These are phyloP conservation scores for Amanita pseudoporphyria DNA, from an alignment of 768 basidiomycete genomes.

Conservation along the genomic window DNA sequence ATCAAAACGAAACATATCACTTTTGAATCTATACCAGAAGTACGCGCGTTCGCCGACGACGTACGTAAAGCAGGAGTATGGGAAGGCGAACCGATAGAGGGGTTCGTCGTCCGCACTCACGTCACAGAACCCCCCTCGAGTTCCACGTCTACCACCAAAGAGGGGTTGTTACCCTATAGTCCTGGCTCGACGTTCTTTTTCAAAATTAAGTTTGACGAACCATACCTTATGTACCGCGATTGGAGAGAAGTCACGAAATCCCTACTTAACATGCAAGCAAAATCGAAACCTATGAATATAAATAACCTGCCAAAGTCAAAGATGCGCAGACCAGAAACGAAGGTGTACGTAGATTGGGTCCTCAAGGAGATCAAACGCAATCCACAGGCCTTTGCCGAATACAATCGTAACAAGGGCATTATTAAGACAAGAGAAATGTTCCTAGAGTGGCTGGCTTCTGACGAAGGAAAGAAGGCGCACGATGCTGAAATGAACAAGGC, in stretches of 20 bases:
- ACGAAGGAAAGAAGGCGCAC: constrained; percentile 26
- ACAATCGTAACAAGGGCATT: constrained; percentile 69
- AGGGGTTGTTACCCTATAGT: constrained; percentile 53
- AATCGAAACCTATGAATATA: constrained; percentile 17
- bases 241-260: constrained; percentile 91
- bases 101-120: constrained; percentile 84
- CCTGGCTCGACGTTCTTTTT: constrained; percentile 90
- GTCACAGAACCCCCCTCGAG: constrained; percentile 36
- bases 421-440: constrained; percentile 77
- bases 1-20: constrained; percentile 59
- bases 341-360: constrained; percentile 77
- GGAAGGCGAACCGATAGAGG: constrained; percentile 81
- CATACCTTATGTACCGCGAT: constrained; percentile 97
- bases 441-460: constrained; percentile 50
- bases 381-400: constrained; percentile 49
- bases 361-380: constrained; percentile 62
- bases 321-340: constrained; percentile 70
- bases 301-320: constrained; percentile 47
- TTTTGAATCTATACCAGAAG: constrained; percentile 53
- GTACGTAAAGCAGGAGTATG: constrained; percentile 63
- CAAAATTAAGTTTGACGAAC: constrained; percentile 98
- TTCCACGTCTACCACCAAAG: neutral
- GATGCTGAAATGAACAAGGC: constrained; percentile 10
- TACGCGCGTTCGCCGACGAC: constrained; percentile 62
- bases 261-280: constrained; percentile 39